Evolutionary conservation across 768 basidiomycete species (phyloP).

Genomic region (Suillus tomentosus): DNA sequence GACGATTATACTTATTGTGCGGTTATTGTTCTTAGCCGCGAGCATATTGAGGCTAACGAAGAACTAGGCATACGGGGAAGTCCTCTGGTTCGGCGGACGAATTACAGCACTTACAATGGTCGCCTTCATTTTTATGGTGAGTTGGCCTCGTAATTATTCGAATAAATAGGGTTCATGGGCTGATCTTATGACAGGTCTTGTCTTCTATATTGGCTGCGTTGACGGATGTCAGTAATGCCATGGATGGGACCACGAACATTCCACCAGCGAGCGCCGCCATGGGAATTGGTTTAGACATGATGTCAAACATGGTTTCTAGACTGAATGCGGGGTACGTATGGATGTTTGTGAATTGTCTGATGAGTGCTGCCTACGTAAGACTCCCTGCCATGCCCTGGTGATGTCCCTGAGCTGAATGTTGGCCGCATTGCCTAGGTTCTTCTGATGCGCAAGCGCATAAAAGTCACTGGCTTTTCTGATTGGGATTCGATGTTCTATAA

Average conservation of each 20-base stretch:
- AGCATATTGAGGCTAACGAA: conserved; percentile 10
- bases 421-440: conserved; percentile 61
- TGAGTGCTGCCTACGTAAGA: conserved; percentile 88
- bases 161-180: not conserved
- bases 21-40: conserved; percentile 28
- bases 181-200: conserved; percentile 56
- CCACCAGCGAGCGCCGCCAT: conserved; percentile 30
- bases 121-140: conserved; percentile 91
- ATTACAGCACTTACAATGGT: conserved; percentile 87
- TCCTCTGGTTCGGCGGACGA: conserved; percentile 92
- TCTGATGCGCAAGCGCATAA: conserved; percentile 96
- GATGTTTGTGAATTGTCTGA: conserved; percentile 93
- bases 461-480: conserved; percentile 91
- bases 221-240: conserved; percentile 65
- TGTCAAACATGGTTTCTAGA: conserved; percentile 49
- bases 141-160: conserved; percentile 19
- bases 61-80: conserved; percentile 90
- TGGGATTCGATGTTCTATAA: conserved; percentile 99
- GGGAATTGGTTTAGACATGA: conserved; percentile 32
- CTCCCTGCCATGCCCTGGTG: not conserved
- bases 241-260: conserved; percentile 29
- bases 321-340: conserved; percentile 89
- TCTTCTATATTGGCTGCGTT: conserved; percentile 98
- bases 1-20: conserved; percentile 96
- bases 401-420: conserved; percentile 1